phyloP scores from a whole-genome alignment of 73 alveolate species.

The Breviolum minutum region DNA sequence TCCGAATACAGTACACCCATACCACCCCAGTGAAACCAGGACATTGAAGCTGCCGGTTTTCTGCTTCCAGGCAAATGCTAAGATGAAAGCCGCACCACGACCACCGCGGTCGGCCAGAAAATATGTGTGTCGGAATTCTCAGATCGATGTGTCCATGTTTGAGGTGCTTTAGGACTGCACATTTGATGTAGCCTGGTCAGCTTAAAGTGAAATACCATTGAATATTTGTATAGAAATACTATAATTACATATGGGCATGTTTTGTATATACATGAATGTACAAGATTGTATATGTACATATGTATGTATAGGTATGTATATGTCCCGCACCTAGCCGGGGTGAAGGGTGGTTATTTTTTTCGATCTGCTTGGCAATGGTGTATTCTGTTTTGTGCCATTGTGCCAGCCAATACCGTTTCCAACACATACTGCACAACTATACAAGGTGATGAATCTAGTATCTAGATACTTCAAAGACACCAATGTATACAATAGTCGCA shows the following conservation, averaged over 20 bases:
- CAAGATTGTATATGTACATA: neutral
- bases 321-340: too few relatives aligned
- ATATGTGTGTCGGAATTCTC: neutral
- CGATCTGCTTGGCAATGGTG: too few relatives aligned
- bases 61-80: neutral
- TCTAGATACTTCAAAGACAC: neutral
- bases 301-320: neutral
- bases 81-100: constrained; percentile 6
- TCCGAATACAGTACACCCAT: neutral
- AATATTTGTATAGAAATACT: too few relatives aligned
- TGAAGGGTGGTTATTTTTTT: too few relatives aligned
- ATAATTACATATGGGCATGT: too few relatives aligned
- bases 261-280: neutral
- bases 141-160: neutral
- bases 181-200: too few relatives aligned
- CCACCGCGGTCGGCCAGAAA: constrained; percentile 21
- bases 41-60: neutral
- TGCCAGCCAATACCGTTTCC: too few relatives aligned
- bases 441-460: neutral
- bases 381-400: too few relatives aligned
- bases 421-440: neutral
- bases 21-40: too few relatives aligned
- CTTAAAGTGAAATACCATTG: too few relatives aligned
- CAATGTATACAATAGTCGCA: too few relatives aligned
- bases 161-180: too few relatives aligned